These are phyloP conservation scores for Gnetum montanum DNA, from an alignment of 75 land plant species.

Conservation along the genomic window DNA sequence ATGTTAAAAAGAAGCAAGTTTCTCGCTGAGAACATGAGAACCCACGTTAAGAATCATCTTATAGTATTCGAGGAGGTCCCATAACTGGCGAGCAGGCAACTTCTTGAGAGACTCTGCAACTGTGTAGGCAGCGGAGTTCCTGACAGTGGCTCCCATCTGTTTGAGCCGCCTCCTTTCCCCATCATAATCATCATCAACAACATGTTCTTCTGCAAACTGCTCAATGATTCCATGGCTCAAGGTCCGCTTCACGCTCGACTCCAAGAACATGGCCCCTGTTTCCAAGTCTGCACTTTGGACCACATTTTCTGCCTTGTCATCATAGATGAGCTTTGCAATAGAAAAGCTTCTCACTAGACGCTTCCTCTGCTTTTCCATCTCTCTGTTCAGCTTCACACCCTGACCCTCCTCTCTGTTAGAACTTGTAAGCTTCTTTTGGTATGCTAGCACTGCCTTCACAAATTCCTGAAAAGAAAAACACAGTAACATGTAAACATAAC, in stretches of 20 bases:
- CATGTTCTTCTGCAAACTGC: not conserved
- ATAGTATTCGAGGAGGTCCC: slow-evolving; percentile 42
- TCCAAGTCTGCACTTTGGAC: slow-evolving; percentile 41
- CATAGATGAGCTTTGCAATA: slow-evolving; percentile 57
- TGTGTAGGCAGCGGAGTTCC: slow-evolving; percentile 51
- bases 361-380: slow-evolving; percentile 74
- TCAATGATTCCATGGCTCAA: not conserved
- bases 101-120: slow-evolving; percentile 11
- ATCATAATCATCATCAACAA: slow-evolving; percentile 24
- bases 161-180: slow-evolving; percentile 73
- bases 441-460: slow-evolving; percentile 80
- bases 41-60: slow-evolving; percentile 43
- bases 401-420: slow-evolving; percentile 1
- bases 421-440: slow-evolving; percentile 56
- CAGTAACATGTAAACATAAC: not conserved
- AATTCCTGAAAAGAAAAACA: slow-evolving; percentile 55
- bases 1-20: not conserved
- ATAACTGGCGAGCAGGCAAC: slow-evolving; percentile 32
- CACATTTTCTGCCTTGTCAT: slow-evolving; percentile 5
- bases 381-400: slow-evolving; percentile 32
- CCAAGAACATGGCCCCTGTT: slow-evolving; percentile 61
- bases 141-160: slow-evolving; percentile 88
- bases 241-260: slow-evolving; percentile 20
- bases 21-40: slow-evolving; percentile 35
- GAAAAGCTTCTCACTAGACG: slow-evolving; percentile 67